Percentiles rank a stretch among this genome's conserved stretches.
These are phyloP conservation scores for Lenzites betulinus DNA, from an alignment of 768 basidiomycete species.

Conservation along the genomic window DNA sequence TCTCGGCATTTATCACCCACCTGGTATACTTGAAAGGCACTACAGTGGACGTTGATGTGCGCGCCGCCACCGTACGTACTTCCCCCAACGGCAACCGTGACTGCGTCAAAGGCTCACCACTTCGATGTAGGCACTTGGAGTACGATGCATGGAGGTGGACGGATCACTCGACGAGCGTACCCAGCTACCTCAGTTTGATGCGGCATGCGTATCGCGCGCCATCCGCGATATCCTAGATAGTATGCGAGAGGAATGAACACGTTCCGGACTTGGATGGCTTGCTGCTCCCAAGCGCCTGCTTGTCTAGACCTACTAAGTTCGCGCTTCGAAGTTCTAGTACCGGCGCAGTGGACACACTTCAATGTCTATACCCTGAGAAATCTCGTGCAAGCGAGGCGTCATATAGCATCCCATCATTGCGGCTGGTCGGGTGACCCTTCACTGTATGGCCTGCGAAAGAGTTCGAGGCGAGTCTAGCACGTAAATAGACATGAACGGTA, in stretches of 20 bases:
- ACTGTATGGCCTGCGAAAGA: neutral
- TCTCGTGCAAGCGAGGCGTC: neutral
- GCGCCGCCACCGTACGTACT: constrained; percentile 57
- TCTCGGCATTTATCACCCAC: constrained; percentile 84
- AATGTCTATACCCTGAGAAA: constrained; percentile 9
- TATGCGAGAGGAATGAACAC: constrained; percentile 5
- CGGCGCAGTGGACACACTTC: neutral
- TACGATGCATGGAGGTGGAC: constrained; percentile 57
- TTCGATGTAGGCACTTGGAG: constrained; percentile 52
- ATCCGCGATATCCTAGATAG: constrained; percentile 37
- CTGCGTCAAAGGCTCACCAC: neutral
- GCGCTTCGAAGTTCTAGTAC: too few relatives aligned
- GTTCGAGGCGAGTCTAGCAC: constrained; percentile 8
- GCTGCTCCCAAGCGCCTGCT: too few relatives aligned
- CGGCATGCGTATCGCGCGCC: constrained; percentile 45
- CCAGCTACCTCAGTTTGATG: constrained; percentile 45
- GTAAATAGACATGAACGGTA: neutral
- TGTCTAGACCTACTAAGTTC: too few relatives aligned
- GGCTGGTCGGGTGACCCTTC: constrained; percentile 5
- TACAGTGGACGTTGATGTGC: constrained; percentile 60
- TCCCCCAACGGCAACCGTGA: neutral
- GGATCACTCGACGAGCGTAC: constrained; percentile 28
- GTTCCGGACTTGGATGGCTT: too few relatives aligned
- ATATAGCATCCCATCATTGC: constrained; percentile 3
- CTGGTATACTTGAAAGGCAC: constrained; percentile 74